Base-by-base conservation (phyloP, 2,329 filamentous ascomycete species). In the Arthrinium phaeospermum region DNA sequence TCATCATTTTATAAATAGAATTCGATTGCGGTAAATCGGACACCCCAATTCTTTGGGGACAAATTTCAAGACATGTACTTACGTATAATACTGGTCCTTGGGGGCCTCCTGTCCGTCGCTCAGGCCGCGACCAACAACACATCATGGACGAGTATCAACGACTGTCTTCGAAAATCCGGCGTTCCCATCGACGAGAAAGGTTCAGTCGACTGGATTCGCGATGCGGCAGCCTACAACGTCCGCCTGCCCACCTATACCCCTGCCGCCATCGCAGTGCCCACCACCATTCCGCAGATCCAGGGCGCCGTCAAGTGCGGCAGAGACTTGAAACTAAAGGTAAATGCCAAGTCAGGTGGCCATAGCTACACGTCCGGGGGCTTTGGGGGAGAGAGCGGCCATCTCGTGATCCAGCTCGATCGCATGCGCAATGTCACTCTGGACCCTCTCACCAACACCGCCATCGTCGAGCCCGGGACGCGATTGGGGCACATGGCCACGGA, bases 341-440 rank as follows among this genome's bases (percentile, higher is more conserved):
- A 84, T 44, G 82, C 85, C 24, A 84, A 84, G 74, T 80, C 81
- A 57, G 86, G 85, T 53, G 86, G 86, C n/a, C 86, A 87, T 75
- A 86, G 83, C 4, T 87, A 87, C 75, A 84, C 83, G 22, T 83
- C 82, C n/a, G 82, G 81, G 73, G 83, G 83, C 70, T 81, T 84
- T 10, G 84, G 84, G 49, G 85, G 85, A 13, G 81, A 84, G 73
- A 80, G 86, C 71, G 85, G 85, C 1, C 80, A 81, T 70, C 81
- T 86, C 73, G 81, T 86, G 68, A 82, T 87, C 71, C 80, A 85
- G 75, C 79, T 87, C n/a, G 80, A 85, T 73, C 77, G 81, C 45
- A 82, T 87, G 75, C 81, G 83, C 71, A 79, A 80, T 1, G 81
- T 86, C 24, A 79, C 79, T 22, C 76, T 85, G 6, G 80, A 86